Percentiles rank a stretch among this genome's conserved stretches.
Conservation (phyloP, 345 rosid genomes). For the Psidium guajava region DNA sequence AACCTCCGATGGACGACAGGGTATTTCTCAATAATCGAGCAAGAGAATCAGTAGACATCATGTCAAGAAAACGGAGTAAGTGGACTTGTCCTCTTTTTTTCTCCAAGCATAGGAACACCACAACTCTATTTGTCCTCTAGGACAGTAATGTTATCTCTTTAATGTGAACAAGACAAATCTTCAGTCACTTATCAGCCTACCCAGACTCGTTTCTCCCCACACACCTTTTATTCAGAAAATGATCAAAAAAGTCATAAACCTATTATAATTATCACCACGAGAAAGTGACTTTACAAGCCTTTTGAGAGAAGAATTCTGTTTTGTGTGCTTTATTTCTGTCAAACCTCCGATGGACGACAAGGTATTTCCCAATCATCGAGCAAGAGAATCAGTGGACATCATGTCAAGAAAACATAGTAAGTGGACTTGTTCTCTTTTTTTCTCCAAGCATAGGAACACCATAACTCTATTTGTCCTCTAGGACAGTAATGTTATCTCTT, state of each 20-base stretch:
- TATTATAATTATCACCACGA: too few species aligned
- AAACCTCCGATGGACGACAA: neutral
- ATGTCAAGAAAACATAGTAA: neutral
- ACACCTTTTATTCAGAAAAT: neutral
- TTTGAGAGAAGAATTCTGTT: neutral
- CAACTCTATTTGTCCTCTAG: neutral
- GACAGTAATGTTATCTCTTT: neutral
- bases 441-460: neutral
- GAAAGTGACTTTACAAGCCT: neutral
- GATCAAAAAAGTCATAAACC: too few species aligned
- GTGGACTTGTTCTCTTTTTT: neutral
- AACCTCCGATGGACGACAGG: neutral
- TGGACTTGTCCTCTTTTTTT: neutral
- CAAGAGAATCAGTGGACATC: neutral
- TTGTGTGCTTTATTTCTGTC: neutral
- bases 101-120: neutral
- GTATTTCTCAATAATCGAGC: neutral
- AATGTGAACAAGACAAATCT: neutral
- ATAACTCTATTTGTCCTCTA: neutral
- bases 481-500: neutral
- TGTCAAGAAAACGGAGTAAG: neutral
- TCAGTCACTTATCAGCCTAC: neutral
- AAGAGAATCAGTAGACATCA: neutral
- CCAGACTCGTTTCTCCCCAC: neutral
- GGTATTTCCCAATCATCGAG: neutral